Evolutionary conservation across 2,329 filamentous ascomycete species (phyloP), one percentile per base, ranked within the genome.

Genomic region (Nemania abortiva): DNA sequence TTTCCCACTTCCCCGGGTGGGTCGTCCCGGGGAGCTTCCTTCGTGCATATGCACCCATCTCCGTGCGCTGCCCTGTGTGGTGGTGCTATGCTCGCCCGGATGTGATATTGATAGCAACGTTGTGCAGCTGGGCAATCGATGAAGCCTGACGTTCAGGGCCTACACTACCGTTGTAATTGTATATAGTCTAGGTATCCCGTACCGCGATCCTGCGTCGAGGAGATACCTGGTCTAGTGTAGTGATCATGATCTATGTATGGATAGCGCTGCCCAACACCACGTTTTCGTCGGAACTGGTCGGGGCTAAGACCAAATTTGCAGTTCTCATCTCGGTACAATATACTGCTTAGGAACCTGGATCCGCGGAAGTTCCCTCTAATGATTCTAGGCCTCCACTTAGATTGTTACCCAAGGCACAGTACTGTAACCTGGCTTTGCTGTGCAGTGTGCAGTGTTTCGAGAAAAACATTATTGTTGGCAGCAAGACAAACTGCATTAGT

Each of bases 1-100:
- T 60, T 60, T 69, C 58, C 31, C 42, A 52, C 64, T 62, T 66
- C 62, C 66, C 56, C 66, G 52, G 63, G 66, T 62, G 59, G 39
- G 62, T 34, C 4, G 47, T 27, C 18, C 22, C 39, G 18, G 53
- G 52, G 47, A 31, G 29, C 52, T 62, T 58, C 58, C 66, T 68
- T 55, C 31, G 42, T 60, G 56, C 56, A 55, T 60, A 58, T 58
- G 45, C 45, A 62, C 9, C 50, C 18, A 20, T 50, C 27, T 45
- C 20, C 22, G 15, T 65, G 34, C 20, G 22, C 27, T 29, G 20
- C 18, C n/a, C n/a, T n/a, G n/a, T 15, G 29, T 34, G 37, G 6
- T 42, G 45, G 15, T 47, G 39, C 15, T 37, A 60, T 61, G 56
- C 57, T 37, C 31, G 66, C 62, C 62, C 52, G 65, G 66, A 61